Evolutionary conservation across 495 filamentous ascomycete species (phyloP).

Genomic region (Neurospora tetrasperma): DNA sequence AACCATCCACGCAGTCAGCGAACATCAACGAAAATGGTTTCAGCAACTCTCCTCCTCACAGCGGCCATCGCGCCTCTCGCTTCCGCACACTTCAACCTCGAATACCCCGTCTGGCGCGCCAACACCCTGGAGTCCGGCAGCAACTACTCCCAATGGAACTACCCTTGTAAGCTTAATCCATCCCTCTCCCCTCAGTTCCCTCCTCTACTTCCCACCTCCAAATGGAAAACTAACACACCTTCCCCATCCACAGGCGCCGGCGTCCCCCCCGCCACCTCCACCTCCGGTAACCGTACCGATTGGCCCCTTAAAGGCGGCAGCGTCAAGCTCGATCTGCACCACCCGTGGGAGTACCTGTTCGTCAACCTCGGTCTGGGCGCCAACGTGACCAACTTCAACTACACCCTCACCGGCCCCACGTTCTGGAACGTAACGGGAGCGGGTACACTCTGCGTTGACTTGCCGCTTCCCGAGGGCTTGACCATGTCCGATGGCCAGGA

Average conservation of each 20-base stretch:
- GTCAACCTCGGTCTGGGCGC: conserved; percentile 52
- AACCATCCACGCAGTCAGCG: background rate
- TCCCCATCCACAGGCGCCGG: conserved; percentile 38
- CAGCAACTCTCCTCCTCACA: conserved; percentile 19
- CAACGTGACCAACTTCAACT: conserved; percentile 48
- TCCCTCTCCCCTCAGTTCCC: background rate
- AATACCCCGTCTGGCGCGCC: conserved; percentile 48
- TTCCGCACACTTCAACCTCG: conserved; percentile 47
- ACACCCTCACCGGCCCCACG: conserved; percentile 36
- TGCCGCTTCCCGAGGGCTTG: conserved; percentile 34
- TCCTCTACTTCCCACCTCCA: background rate
- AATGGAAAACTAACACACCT: conserved; percentile 1
- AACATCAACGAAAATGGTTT: conserved; percentile 20
- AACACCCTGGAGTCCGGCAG: conserved; percentile 31
- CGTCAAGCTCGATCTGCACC: conserved; percentile 41
- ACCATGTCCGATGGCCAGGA: conserved; percentile 37
- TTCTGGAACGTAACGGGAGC: conserved; percentile 51
- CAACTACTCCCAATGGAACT: conserved; percentile 42
- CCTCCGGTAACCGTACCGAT: conserved; percentile 42
- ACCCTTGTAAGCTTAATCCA: conserved; percentile 40
- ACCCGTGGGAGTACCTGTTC: conserved; percentile 48
- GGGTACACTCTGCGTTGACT: conserved; percentile 48
- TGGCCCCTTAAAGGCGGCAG: conserved; percentile 51
- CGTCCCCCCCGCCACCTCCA: conserved; percentile 32
- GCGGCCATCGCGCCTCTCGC: conserved; percentile 26